These are phyloP conservation scores for Aspergillus pseudonomiae DNA, from an alignment of 2,329 filamentous ascomycete species.

Conservation along the genomic window DNA sequence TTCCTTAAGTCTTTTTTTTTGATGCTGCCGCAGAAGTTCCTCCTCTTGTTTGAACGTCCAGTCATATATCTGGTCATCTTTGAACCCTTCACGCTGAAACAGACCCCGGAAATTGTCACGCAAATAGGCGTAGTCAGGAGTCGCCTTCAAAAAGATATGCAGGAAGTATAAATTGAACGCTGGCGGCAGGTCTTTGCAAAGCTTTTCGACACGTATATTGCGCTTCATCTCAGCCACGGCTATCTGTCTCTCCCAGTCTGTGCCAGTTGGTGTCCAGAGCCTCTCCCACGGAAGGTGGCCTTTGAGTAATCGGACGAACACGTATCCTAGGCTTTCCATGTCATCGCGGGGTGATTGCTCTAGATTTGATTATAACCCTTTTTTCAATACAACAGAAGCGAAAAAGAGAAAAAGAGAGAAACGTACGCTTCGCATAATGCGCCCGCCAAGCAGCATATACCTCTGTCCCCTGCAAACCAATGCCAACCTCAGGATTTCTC, in stretches of 20 bases:
- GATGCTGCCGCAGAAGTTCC: not conserved
- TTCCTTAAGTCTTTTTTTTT: not conserved
- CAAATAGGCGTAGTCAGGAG: not conserved
- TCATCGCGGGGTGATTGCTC: slow-evolving; percentile 99
- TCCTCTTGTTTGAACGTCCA: not conserved
- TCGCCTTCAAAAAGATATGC: not conserved
- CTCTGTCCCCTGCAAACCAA: not conserved
- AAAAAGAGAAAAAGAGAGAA: not conserved
- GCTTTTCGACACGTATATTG: not conserved
- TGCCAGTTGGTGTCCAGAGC: slow-evolving; percentile 67
- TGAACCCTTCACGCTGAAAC: not conserved
- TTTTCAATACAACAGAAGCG: not conserved
- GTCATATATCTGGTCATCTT: not conserved
- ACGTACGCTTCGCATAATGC: not conserved
- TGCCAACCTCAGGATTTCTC: not conserved
- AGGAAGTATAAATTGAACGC: not conserved
- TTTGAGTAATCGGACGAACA: slow-evolving; percentile 99
- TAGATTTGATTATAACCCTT: slow-evolving; percentile 44
- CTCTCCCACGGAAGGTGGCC: slow-evolving; percentile 98
- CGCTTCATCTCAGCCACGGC: not conserved
- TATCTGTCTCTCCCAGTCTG: not conserved
- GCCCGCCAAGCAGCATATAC: not conserved
- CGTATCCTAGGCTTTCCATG: slow-evolving; percentile 98
- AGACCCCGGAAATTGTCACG: not conserved
- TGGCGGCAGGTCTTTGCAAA: not conserved